These are phyloP conservation scores for Moelleriella libera DNA, from an alignment of 2,329 filamentous ascomycete species.

Conservation along the genomic window DNA sequence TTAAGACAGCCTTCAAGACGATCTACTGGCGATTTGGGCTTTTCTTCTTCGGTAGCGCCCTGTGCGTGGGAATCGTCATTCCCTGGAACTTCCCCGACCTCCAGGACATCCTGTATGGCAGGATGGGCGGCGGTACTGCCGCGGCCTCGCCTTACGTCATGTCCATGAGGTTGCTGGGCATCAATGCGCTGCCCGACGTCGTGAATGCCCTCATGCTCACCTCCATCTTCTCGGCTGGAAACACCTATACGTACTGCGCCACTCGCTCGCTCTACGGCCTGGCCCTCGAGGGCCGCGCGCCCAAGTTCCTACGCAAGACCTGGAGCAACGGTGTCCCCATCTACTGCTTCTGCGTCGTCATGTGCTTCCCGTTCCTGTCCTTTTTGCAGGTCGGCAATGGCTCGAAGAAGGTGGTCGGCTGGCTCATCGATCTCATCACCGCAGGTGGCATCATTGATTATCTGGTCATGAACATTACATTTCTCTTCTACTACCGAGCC, in stretches of 20 bases:
- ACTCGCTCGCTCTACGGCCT: constrained; percentile 36
- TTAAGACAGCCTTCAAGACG: constrained; percentile 58
- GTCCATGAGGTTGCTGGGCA: constrained; percentile 40
- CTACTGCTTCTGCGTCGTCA: constrained; percentile 38
- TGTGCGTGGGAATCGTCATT: constrained; percentile 52
- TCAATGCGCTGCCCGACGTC: constrained; percentile 39
- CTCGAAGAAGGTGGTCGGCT: constrained; percentile 34
- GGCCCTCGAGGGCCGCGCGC: constrained; percentile 33
- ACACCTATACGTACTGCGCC: constrained; percentile 37
- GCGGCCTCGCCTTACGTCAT: constrained; percentile 50
- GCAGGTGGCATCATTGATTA: constrained; percentile 48
- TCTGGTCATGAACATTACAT: constrained; percentile 35
- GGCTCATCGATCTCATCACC: constrained; percentile 42
- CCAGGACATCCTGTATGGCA: constrained; percentile 29
- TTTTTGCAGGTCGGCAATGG: constrained; percentile 35
- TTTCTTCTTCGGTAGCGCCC: constrained; percentile 57
- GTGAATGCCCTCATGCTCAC: constrained; percentile 38
- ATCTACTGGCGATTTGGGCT: constrained; percentile 58
- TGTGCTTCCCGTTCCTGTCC: constrained; percentile 37
- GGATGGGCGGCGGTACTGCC: constrained; percentile 23
- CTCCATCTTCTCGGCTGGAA: constrained; percentile 31
- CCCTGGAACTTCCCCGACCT: constrained; percentile 48
- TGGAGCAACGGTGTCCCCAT: constrained; percentile 48
- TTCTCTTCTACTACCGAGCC: constrained; percentile 34
- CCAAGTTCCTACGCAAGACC: constrained; percentile 39